phyloP scores from a whole-genome alignment of 352 stramenopile species.

The Globisporangium nagaii region DNA sequence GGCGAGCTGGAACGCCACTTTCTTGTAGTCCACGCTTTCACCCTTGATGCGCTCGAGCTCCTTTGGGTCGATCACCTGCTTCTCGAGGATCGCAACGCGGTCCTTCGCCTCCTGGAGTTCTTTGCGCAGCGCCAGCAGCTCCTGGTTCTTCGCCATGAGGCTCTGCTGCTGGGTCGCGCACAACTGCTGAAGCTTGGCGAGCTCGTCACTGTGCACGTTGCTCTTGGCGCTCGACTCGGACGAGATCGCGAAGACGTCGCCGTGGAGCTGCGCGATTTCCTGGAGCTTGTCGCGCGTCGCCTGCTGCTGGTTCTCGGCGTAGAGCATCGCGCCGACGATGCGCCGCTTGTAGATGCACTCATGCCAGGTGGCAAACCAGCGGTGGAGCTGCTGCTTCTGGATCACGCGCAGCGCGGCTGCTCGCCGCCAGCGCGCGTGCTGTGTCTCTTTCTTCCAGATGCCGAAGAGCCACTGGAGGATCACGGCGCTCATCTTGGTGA shows the following conservation, averaged over 20 bases:
- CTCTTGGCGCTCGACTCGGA: slow-evolving; percentile 25
- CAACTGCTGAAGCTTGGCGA: slow-evolving; percentile 28
- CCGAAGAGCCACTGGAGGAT: slow-evolving; percentile 62
- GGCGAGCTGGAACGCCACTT: slow-evolving; percentile 59
- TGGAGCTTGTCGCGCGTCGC: slow-evolving; percentile 26
- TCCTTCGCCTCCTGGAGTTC: slow-evolving; percentile 32
- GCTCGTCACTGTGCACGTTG: slow-evolving; percentile 34
- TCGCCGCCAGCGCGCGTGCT: slow-evolving; percentile 22
- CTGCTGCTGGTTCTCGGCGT: slow-evolving; percentile 52
- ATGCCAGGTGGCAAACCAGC: slow-evolving; percentile 43
- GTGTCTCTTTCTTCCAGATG: slow-evolving; percentile 38
- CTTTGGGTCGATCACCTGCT: slow-evolving; percentile 39
- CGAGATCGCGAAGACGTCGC: slow-evolving; percentile 46
- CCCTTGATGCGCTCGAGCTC: slow-evolving; percentile 52
- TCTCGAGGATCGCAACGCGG: slow-evolving; percentile 31
- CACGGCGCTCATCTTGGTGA: slow-evolving; percentile 50
- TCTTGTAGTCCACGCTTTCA: slow-evolving; percentile 66
- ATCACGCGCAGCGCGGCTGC: slow-evolving; percentile 14
- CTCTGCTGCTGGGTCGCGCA: slow-evolving; percentile 23
- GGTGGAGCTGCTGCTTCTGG: slow-evolving; percentile 24
- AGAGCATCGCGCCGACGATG: slow-evolving; percentile 70
- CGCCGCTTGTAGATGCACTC: slow-evolving; percentile 50
- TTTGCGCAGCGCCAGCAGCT: slow-evolving; percentile 45
- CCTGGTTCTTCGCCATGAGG: slow-evolving; percentile 39
- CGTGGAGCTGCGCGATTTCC: slow-evolving; percentile 55